phyloP scores from a whole-genome alignment of 352 stramenopile species.

The Globisporangium spinosum region DNA sequence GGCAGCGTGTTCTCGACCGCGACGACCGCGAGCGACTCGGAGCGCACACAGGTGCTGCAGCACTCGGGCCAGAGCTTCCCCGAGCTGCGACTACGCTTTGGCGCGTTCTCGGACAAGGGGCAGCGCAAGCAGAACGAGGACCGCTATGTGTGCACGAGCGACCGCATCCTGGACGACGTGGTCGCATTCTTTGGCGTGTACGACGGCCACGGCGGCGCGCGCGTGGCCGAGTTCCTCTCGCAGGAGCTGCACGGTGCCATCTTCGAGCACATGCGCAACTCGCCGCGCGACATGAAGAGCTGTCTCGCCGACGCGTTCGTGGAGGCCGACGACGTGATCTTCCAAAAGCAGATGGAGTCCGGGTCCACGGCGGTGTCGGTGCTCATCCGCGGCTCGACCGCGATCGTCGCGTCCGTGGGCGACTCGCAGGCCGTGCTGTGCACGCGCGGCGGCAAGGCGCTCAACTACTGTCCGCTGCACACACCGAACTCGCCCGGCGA shows the following conservation, averaged over 20 bases:
- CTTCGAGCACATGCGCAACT: slow-evolving; percentile 44
- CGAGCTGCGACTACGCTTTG: slow-evolving; percentile 56
- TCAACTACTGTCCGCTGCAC: slow-evolving; percentile 62
- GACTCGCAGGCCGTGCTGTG: slow-evolving; percentile 82
- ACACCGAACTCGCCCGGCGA: slow-evolving; percentile 65
- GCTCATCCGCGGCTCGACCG: slow-evolving; percentile 46
- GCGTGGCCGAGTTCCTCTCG: slow-evolving; percentile 65
- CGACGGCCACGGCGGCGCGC: slow-evolving; percentile 71
- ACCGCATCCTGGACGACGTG: slow-evolving; percentile 48
- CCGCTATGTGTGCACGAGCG: slow-evolving; percentile 45
- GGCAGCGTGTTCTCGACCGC: slow-evolving; percentile 73
- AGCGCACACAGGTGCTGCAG: slow-evolving; percentile 58
- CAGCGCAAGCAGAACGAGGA: slow-evolving; percentile 79
- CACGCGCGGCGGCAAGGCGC: slow-evolving; percentile 41
- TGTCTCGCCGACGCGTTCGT: slow-evolving; percentile 46
- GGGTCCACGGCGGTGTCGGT: slow-evolving; percentile 70
- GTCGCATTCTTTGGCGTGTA: slow-evolving; percentile 85
- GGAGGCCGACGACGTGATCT: slow-evolving; percentile 69
- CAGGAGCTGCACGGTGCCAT: slow-evolving; percentile 58
- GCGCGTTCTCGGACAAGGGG: slow-evolving; percentile 69
- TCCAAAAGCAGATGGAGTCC: slow-evolving; percentile 62
- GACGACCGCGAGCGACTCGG: slow-evolving; percentile 69
- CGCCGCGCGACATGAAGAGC: slow-evolving; percentile 29
- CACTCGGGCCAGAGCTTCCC: slow-evolving; percentile 51
- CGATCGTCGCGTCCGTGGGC: slow-evolving; percentile 64